Percentiles rank a stretch among this genome's conserved stretches.
These are phyloP conservation scores for Calonectria crousiana DNA, from an alignment of 2,329 filamentous ascomycete genomes.

Conservation along the genomic window DNA sequence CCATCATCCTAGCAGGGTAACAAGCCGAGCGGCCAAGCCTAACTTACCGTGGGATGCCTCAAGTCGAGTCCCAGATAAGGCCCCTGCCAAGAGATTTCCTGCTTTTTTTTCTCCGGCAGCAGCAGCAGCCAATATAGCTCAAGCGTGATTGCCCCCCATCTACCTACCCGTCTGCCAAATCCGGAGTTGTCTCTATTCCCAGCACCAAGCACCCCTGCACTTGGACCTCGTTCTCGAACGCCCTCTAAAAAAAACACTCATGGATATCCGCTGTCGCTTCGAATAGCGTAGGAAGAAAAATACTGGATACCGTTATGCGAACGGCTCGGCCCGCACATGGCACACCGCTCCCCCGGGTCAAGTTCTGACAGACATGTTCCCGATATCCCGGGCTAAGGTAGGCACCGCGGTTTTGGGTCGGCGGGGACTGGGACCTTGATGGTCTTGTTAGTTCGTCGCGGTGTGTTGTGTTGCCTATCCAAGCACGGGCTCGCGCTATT, in stretches of 20 bases:
- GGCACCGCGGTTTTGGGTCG: background rate
- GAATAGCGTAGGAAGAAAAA: background rate
- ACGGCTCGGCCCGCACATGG: slow-evolving; percentile 21
- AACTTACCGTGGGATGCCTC: background rate
- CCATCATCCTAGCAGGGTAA: background rate
- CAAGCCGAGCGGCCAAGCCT: background rate
- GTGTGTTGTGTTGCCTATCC: background rate
- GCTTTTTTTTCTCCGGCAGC: background rate
- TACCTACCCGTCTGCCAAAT: background rate
- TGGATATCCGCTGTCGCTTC: background rate
- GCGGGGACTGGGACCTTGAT: slow-evolving; percentile 23
- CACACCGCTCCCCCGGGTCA: slow-evolving; percentile 3
- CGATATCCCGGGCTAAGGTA: slow-evolving; percentile 7
- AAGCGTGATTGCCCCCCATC: background rate
- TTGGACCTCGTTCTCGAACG: background rate
- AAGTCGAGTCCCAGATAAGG: background rate
- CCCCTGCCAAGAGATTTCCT: background rate
- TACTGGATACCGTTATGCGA: slow-evolving; percentile 1
- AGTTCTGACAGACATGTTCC: background rate
- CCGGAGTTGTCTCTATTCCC: background rate
- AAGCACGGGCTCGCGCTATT: background rate
- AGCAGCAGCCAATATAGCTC: background rate
- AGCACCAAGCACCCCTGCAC: background rate
- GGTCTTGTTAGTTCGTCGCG: background rate
- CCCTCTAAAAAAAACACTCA: background rate